Evolutionary conservation across 2,329 filamentous ascomycete genomes (phyloP).

Genomic region (Clonostachys rosea): DNA sequence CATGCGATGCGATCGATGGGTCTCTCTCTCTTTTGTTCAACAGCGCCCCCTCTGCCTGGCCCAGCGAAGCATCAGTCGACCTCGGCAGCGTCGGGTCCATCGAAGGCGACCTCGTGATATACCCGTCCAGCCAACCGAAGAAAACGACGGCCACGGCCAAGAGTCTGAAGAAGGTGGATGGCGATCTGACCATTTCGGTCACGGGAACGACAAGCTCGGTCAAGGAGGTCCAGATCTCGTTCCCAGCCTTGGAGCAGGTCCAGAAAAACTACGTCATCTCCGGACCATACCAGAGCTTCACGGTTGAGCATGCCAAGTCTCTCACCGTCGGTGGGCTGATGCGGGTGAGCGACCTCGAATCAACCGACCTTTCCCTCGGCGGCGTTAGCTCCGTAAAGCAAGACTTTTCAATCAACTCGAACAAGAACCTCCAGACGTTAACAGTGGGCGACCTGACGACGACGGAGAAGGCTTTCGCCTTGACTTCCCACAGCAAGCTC

Average conservation of each 20-base stretch:
- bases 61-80: slow-evolving; percentile 14
- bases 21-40: slow-evolving; percentile 17
- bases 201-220: slow-evolving; percentile 9
- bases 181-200: slow-evolving; percentile 14
- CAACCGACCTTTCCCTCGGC: slow-evolving; percentile 9
- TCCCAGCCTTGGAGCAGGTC: slow-evolving; percentile 11
- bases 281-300: slow-evolving; percentile 9
- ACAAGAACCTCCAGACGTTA: slow-evolving; percentile 10
- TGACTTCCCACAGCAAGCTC: slow-evolving; percentile 12
- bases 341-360: slow-evolving; percentile 12
- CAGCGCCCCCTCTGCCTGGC: slow-evolving; percentile 12
- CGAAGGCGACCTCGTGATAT: slow-evolving; percentile 14
- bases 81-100: slow-evolving; percentile 12
- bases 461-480: slow-evolving; percentile 11
- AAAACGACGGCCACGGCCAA: slow-evolving; percentile 13
- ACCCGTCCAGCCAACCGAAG: slow-evolving; percentile 7
- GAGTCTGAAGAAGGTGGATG: slow-evolving; percentile 11
- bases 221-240: slow-evolving; percentile 9
- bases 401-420: slow-evolving; percentile 15
- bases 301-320: slow-evolving; percentile 10
- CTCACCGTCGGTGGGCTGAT: slow-evolving; percentile 11
- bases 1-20: slow-evolving; percentile 15
- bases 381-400: slow-evolving; percentile 14
- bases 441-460: slow-evolving; percentile 8
- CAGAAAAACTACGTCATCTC: slow-evolving; percentile 14